Percentiles rank a stretch among this genome's conserved stretches.
Conservation (phyloP, 768 basidiomycete species). For the Infundibulicybe gibba region DNA sequence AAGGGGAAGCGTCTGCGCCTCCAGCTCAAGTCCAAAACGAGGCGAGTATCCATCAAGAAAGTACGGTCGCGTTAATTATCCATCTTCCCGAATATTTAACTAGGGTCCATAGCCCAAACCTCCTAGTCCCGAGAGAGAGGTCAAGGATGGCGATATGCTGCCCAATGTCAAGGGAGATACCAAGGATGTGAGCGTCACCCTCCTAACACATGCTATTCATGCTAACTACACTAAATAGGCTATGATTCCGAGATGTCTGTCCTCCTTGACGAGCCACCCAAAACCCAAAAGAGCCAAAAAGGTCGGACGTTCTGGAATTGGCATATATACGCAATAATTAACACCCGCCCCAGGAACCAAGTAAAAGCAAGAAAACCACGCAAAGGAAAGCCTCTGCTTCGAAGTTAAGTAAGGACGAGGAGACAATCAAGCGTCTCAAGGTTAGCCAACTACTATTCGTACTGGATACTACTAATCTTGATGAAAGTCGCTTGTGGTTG, state of each 20-base stretch:
- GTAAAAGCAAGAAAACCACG: conserved; percentile 23
- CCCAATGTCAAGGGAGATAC: no score
- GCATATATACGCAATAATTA: not conserved
- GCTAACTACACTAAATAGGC: conserved; percentile 14
- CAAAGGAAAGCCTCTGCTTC: conserved; percentile 24
- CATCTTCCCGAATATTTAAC: no score
- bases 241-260: conserved; percentile 60
- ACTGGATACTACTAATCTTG: not conserved
- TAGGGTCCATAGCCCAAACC: no score
- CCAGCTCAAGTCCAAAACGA: not conserved
- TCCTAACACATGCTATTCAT: not conserved
- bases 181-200: not conserved
- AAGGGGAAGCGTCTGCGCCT: conserved; percentile 1
- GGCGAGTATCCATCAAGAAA: conserved; percentile 4
- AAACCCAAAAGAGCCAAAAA: conserved; percentile 36
- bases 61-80: no score
- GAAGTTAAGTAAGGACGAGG: conserved; percentile 57
- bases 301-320: conserved; percentile 12
- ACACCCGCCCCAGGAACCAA: conserved; percentile 7
- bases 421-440: conserved; percentile 73
- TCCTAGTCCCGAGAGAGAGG: no score
- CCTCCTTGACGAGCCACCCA: conserved; percentile 55
- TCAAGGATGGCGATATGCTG: no score
- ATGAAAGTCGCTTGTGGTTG: conserved; percentile 59
- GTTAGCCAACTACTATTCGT: conserved; percentile 32